These are phyloP conservation scores for Trichocladium uniseriatum DNA, from an alignment of 495 filamentous ascomycete species.

Conservation along the genomic window DNA sequence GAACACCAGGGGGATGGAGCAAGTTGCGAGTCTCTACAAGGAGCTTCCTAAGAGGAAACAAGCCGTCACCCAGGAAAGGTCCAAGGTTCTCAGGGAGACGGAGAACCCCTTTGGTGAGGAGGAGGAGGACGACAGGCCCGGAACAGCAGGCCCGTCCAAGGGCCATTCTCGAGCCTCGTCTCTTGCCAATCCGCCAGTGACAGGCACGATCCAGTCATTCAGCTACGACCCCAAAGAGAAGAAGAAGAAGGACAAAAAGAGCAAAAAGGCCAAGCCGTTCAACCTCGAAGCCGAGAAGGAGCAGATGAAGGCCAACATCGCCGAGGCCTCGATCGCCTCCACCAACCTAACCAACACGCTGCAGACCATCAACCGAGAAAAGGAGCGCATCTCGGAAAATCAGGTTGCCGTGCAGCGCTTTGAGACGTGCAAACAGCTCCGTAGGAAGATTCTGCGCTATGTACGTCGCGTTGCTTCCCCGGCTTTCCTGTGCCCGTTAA, in stretches of 20 bases:
- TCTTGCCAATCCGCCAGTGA: constrained; percentile 11
- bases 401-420: constrained; percentile 64
- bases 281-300: constrained; percentile 83
- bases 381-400: constrained; percentile 79
- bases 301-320: constrained; percentile 70
- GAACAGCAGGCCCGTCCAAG: constrained; percentile 16
- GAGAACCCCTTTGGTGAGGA: constrained; percentile 57
- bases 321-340: constrained; percentile 74
- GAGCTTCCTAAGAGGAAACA: constrained; percentile 47
- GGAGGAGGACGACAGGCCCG: constrained; percentile 33
- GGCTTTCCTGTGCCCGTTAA: background rate
- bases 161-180: constrained; percentile 22
- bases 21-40: constrained; percentile 71
- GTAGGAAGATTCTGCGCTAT: constrained; percentile 78
- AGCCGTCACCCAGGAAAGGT: constrained; percentile 57
- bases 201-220: constrained; percentile 27
- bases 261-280: constrained; percentile 52
- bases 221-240: constrained; percentile 33
- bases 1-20: constrained; percentile 67
- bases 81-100: constrained; percentile 71
- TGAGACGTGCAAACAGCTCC: constrained; percentile 74
- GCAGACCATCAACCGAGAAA: constrained; percentile 84
- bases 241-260: constrained; percentile 38
- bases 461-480: constrained; percentile 29
- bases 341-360: constrained; percentile 87